Evolutionary conservation across 2,329 filamentous ascomycete species (phyloP), one percentile per base, ranked within the genome.

Genomic region (Pseudocercospora eumusae): DNA sequence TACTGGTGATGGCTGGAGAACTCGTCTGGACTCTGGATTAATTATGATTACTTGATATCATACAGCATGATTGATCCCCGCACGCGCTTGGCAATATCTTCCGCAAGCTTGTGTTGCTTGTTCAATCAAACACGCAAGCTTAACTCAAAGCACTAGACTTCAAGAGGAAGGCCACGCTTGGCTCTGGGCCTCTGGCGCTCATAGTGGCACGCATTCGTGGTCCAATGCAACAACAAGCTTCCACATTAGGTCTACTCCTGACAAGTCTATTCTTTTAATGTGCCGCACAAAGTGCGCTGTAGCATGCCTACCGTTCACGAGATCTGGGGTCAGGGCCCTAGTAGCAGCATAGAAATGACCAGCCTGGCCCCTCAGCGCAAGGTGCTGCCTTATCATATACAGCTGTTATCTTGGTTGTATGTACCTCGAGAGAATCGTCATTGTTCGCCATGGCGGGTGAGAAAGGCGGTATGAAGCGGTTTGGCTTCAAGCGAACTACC

Each of bases 401-500:
- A 23, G 44, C 56, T 27, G 31, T 33, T 15, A 15, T 10, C 11
- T 33, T 33, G n/a, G n/a, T n/a, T n/a, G n/a, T n/a, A n/a, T n/a
- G 11, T 33, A 10, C 2, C 31, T 33, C 4, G 2, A 13, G 31
- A 33, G 31, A 33, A 10, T 5, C 31, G 31, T 15, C 31, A 3
- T 57, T 20, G 11, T 57, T 20, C 50, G 53, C 27, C 45, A 66
- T 66, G 64, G 59, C 59, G 40, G 56, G 58, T 44, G 47, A 42
- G 42, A 66, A 62, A 40, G 62, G 57, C 45, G 57, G 54, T 10
- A 60, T 66, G 31, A 67, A 68, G 62, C 59, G 68, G 61, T 59
- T 70, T 33, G 67, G 61, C 63, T 70, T 69, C 64, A 66, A 68
- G 59, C 62, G 67, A 49, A 64, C 62, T 40, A 68, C 65, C 59